A percentile compares a stretch with the other conserved stretches of the same genome.
Evolutionary conservation across 2,329 filamentous ascomycete genomes (phyloP).

Genomic region (Microdochium bolleyi): DNA sequence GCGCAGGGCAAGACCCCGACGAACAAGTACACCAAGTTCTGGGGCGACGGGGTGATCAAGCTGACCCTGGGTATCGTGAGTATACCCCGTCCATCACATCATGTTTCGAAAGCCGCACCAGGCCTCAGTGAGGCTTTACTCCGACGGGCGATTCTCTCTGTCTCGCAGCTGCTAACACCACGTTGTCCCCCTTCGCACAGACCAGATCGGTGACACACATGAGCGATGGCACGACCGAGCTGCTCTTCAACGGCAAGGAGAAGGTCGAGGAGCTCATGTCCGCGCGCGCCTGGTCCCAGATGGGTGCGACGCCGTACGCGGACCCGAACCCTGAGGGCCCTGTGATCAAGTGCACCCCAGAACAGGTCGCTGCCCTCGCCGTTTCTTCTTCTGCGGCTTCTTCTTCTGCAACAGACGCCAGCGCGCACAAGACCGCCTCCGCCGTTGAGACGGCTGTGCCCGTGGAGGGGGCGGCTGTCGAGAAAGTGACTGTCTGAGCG

Average conservation of each 20-base stretch:
- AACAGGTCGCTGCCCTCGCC: background rate
- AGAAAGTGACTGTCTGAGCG: too few relatives aligned
- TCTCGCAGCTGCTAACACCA: background rate
- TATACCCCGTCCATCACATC: background rate
- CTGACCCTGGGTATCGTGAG: slow-evolving; percentile 44
- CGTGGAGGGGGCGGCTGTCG: too few relatives aligned
- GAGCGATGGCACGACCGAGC: slow-evolving; percentile 31
- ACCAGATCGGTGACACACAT: slow-evolving; percentile 34
- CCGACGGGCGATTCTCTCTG: background rate
- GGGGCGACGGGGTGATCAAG: slow-evolving; percentile 43
- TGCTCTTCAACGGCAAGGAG: slow-evolving; percentile 31
- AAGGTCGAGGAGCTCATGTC: slow-evolving; percentile 36
- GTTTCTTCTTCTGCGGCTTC: background rate
- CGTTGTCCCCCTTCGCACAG: slow-evolving; percentile 17
- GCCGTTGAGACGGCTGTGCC: background rate
- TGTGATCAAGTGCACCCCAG: background rate
- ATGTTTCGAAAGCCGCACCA: background rate
- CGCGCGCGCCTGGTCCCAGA: slow-evolving; percentile 28
- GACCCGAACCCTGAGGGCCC: slow-evolving; percentile 16
- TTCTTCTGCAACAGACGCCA: background rate
- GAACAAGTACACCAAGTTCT: slow-evolving; percentile 30
- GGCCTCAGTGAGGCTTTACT: background rate
- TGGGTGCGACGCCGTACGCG: slow-evolving; percentile 37
- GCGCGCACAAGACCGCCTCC: background rate
- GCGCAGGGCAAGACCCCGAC: slow-evolving; percentile 30